These are phyloP conservation scores for Oryza glumipatula DNA, from an alignment of 176 grass and related monocot species.

Conservation along the genomic window DNA sequence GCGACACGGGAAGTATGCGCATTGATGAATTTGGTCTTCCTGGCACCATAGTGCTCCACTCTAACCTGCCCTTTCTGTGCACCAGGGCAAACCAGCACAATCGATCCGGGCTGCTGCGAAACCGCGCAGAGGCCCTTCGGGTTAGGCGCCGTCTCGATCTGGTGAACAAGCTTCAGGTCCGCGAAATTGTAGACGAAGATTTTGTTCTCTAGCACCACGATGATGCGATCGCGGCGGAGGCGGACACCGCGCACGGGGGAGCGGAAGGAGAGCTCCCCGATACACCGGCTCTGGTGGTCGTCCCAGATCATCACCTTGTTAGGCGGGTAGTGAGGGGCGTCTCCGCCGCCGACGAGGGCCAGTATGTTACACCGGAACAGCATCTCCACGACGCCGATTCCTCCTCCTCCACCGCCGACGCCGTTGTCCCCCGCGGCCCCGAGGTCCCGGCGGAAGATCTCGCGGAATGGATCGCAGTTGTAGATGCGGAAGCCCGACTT, in stretches of 20 bases:
- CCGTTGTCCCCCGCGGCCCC: conserved; percentile 13
- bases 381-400: conserved; percentile 83
- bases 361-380: conserved; percentile 92
- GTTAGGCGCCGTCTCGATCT: conserved; percentile 94
- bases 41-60: conserved; percentile 87
- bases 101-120: conserved; percentile 90
- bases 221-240: conserved; percentile 84
- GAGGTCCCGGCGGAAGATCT: conserved; percentile 94
- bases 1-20: conserved; percentile 90
- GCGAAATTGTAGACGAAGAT: conserved; percentile 97
- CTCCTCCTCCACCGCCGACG: conserved; percentile 46
- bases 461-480: conserved; percentile 97
- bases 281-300: conserved; percentile 91
- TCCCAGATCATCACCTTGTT: conserved; percentile 98
- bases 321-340: conserved; percentile 65
- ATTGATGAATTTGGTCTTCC: conserved; percentile 92
- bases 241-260: conserved; percentile 73
- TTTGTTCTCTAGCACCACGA: conserved; percentile 88
- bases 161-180: conserved; percentile 89
- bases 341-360: conserved; percentile 72
- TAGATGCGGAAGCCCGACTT: conserved; percentile 96
- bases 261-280: conserved; percentile 93
- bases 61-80: conserved; percentile 89
- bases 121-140: conserved; percentile 80
- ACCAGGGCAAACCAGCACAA: conserved; percentile 87